Conservation (phyloP, 768 basidiomycete species). For the Mycena rosella region DNA sequence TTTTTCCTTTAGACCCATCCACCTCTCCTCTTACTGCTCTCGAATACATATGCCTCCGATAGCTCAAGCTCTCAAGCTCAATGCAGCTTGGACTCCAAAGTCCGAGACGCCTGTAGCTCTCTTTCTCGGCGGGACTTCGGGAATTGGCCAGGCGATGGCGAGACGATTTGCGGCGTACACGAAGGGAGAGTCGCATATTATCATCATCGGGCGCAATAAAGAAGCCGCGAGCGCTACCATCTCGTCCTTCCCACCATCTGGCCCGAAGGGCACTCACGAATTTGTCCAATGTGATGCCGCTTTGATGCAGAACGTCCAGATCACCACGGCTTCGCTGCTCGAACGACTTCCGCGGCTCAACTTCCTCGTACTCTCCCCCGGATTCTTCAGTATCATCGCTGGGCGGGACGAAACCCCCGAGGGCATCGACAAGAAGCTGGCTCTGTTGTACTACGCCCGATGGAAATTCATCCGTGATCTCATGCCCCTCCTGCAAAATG, state of each 20-base stretch:
- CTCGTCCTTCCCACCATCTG: conserved; percentile 44
- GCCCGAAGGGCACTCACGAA: conserved; percentile 42
- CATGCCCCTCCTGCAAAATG: conserved; percentile 49
- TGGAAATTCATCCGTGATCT: conserved; percentile 55
- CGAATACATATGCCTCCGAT: conserved; percentile 36
- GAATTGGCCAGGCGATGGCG: conserved; percentile 52
- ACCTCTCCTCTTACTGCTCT: neutral
- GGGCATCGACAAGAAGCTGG: conserved; percentile 54
- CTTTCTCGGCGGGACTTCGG: conserved; percentile 44
- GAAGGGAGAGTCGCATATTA: conserved; percentile 54
- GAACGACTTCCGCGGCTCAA: conserved; percentile 48
- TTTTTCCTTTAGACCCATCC: too few relatives aligned
- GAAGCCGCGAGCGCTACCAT: conserved; percentile 49
- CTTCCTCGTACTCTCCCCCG: conserved; percentile 52
- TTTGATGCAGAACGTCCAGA: conserved; percentile 50
- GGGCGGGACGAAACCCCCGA: conserved; percentile 52
- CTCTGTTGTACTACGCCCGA: conserved; percentile 54
- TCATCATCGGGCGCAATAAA: conserved; percentile 54
- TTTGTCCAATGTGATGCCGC: conserved; percentile 54
- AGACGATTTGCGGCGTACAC: conserved; percentile 52
- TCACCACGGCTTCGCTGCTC: conserved; percentile 43
- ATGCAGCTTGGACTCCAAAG: conserved; percentile 22
- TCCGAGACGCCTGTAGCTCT: conserved; percentile 37
- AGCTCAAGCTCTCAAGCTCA: conserved; percentile 38
- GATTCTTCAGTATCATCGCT: conserved; percentile 44